Conservation (phyloP, 192 early-diverging fungal species). For the Dissophora ornata region DNA sequence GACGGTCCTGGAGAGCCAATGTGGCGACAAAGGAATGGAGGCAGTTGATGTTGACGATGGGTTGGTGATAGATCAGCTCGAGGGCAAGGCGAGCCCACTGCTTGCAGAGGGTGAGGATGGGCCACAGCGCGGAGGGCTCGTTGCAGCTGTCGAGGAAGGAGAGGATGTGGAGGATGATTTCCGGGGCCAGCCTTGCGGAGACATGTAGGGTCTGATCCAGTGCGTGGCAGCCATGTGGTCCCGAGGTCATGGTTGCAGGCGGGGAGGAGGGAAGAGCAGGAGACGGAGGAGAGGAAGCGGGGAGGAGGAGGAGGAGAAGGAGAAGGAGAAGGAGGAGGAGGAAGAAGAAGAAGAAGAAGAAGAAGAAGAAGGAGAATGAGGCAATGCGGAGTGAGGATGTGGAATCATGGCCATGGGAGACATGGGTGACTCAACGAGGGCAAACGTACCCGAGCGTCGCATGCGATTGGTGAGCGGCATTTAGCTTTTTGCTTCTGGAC, state of each 20-base stretch:
- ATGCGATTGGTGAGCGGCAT: too few relatives aligned
- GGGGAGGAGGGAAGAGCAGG: too few relatives aligned
- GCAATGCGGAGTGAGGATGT: not conserved
- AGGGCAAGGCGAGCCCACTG: constrained; percentile 39
- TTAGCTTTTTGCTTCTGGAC: too few relatives aligned
- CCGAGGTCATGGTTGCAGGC: too few relatives aligned
- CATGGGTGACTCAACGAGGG: too few relatives aligned
- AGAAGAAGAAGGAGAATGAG: not conserved
- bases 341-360: not conserved
- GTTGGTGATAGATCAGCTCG: constrained; percentile 31
- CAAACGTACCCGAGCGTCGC: too few relatives aligned
- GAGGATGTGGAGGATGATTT: constrained; percentile 44
- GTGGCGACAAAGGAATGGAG: constrained; percentile 13
- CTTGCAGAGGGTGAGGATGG: constrained; percentile 48
- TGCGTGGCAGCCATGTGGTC: too few relatives aligned
- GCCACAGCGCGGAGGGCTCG: constrained; percentile 10
- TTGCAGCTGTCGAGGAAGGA: constrained; percentile 17
- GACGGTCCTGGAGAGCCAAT: constrained; percentile 27
- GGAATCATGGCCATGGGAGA: not conserved
- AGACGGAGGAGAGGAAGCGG: not conserved
- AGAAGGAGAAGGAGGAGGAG: not conserved
- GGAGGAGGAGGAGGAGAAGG: not conserved
- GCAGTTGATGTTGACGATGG: constrained; percentile 10
- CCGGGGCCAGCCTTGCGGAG: constrained; percentile 22
- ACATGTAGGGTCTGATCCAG: not conserved